These are phyloP conservation scores for Solanum chiquidenum DNA, from an alignment of 257 asterid genomes.

Conservation along the genomic window DNA sequence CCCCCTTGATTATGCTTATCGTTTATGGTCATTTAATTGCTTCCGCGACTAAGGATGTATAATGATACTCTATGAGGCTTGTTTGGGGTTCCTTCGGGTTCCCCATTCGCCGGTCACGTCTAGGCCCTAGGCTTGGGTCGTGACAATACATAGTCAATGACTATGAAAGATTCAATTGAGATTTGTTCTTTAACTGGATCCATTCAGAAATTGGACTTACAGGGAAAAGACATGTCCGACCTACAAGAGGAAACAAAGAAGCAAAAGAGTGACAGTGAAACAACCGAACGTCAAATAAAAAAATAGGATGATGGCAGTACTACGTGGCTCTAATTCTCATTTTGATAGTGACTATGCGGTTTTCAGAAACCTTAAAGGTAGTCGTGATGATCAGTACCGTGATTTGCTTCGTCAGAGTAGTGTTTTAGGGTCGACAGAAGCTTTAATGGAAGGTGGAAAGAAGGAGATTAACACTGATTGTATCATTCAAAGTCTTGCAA, in stretches of 20 bases:
- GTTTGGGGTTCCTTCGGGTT: too few species aligned
- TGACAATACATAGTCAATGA: not conserved
- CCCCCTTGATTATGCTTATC: too few species aligned
- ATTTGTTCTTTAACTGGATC: not conserved
- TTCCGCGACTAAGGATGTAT: too few species aligned
- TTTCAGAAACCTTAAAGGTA: not conserved
- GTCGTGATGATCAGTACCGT: not conserved
- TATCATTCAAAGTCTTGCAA: not conserved
- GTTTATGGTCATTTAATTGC: too few species aligned
- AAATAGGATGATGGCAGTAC: not conserved
- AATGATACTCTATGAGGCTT: too few species aligned
- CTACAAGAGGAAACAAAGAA: not conserved
- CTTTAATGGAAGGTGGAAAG: not conserved
- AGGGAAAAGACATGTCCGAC: not conserved
- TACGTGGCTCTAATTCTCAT: not conserved
- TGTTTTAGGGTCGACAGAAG: not conserved
- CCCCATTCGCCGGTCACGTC: too few species aligned
- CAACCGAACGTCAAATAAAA: not conserved
- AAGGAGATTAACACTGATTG: not conserved
- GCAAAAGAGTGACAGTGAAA: not conserved
- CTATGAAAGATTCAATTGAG: not conserved
- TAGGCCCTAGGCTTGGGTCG: too few species aligned
- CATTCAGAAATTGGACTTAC: not conserved
- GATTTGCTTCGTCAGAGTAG: not conserved
- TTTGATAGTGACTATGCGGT: not conserved